Base-by-base conservation (phyloP, 2,329 filamentous ascomycete species). In the Huntiella decipiens region DNA sequence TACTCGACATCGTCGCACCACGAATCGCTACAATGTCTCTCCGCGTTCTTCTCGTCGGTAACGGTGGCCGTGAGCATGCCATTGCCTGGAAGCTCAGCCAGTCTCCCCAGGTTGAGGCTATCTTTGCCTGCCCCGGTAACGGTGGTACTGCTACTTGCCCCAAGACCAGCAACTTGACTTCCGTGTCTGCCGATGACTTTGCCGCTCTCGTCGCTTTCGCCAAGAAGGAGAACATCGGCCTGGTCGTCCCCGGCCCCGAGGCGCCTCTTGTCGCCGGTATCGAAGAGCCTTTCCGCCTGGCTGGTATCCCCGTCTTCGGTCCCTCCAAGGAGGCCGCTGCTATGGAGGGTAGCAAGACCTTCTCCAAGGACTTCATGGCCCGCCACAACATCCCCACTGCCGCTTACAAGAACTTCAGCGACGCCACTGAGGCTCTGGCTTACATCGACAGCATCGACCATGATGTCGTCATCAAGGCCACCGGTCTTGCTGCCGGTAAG, bases 311-410 rank as follows among this genome's bases (percentile, higher is more conserved):
- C 54, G 80, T 77, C 61, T 96, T 95, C 57, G 91, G 88, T 2
- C 91, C 91, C 4, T 82, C 78, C 48, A 77, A 82, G 63, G 75
- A 76, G 42, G 88, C 91, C 16, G 87, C 91, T 13, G 73, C 74
- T 38, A 84, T 98, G 73, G 91, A 98, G 63, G 91, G 91, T 50
- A 92, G 83, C 65, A 98, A 98, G 68, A 83, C 88, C 8, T 96
- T 92, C 61, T 86, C 83, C 51, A 98, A 98, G 61, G 87, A 96
- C 61, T 96, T 96, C 59, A 98, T 96, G 91, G 79, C 82, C 62
- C 77, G 79, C 53, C 77, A 93, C 64, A 72, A 73, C 56, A 93
- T 98, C 55, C 87, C 88, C 34, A 96, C 91, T 1, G 91, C 91
- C 12, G 76, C 74, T 35, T 96, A 94, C 65, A 75, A 80, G 61